Conservation (phyloP, 371 early-diverging fungal species). For the Rhizopus stolonifer region DNA sequence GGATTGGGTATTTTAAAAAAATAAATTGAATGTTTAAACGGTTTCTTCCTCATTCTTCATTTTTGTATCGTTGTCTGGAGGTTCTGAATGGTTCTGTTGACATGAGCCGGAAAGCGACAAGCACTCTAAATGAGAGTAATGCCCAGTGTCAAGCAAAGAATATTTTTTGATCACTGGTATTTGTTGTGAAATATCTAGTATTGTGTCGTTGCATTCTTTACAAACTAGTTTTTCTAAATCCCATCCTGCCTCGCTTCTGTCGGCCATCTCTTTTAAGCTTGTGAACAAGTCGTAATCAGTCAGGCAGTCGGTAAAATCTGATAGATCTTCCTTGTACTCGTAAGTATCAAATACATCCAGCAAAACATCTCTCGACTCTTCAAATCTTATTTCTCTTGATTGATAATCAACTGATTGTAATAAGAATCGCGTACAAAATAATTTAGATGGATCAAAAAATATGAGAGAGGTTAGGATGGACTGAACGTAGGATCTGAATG, state of each 20-base stretch:
- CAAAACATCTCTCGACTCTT: constrained; percentile 71
- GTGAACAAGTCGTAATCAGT: constrained; percentile 65
- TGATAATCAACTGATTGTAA: constrained; percentile 63
- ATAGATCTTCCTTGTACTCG: constrained; percentile 70
- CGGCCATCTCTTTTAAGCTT: constrained; percentile 57
- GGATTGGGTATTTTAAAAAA: no score
- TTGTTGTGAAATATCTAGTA: constrained; percentile 45
- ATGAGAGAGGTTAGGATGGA: constrained; percentile 62
- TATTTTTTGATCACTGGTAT: constrained; percentile 13
- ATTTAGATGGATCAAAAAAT: constrained; percentile 63
- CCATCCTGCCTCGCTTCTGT: constrained; percentile 61
- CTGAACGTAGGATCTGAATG: constrained; percentile 65
- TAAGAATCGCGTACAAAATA: constrained; percentile 64
- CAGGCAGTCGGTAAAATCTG: constrained; percentile 69
- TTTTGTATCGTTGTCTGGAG: no score
- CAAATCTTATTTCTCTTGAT: constrained; percentile 60
- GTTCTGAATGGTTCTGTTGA: no score
- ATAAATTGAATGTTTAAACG: no score
- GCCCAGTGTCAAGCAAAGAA: no score
- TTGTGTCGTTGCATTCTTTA: constrained; percentile 53
- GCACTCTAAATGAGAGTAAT: no score
- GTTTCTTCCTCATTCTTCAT: no score
- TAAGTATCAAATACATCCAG: constrained; percentile 77
- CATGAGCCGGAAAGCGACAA: no score
- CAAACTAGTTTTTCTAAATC: constrained; percentile 56